Conservation (phyloP, 441 rosid genomes). For the Viola pubescens region DNA sequence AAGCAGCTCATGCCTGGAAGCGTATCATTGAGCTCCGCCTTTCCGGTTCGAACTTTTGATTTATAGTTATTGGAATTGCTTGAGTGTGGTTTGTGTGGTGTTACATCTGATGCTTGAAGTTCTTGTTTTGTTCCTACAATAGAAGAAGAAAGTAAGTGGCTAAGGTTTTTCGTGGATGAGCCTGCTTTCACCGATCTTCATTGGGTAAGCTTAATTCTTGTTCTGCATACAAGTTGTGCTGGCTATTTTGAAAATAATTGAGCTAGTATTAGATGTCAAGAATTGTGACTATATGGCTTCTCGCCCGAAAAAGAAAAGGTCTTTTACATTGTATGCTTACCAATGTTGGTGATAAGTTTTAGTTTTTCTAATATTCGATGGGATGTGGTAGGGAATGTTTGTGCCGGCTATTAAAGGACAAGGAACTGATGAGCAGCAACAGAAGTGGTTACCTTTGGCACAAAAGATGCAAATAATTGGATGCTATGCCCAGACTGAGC, state of each 20-base stretch:
- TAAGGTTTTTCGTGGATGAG: constrained; percentile 67
- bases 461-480: constrained; percentile 92
- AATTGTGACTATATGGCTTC: neutral
- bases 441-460: constrained; percentile 91
- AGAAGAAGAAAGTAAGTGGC: constrained; percentile 69
- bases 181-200: constrained; percentile 88
- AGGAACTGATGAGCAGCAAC: constrained; percentile 89
- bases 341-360: neutral
- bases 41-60: constrained; percentile 29
- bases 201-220: constrained; percentile 41
- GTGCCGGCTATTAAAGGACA: constrained; percentile 90
- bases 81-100: neutral
- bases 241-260: neutral
- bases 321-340: neutral
- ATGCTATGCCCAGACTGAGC: constrained; percentile 98
- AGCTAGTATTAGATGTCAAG: neutral
- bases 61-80: neutral
- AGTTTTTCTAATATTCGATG: constrained; percentile 1
- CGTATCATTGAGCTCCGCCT: constrained; percentile 76
- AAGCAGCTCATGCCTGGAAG: constrained; percentile 85
- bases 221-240: neutral
- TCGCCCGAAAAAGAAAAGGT: neutral
- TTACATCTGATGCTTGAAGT: neutral
- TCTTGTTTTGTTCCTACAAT: constrained; percentile 20
- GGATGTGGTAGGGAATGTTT: constrained; percentile 69